Evolutionary conservation across 371 early-diverging fungal species (phyloP).

Genomic region (Mortierella sp.): DNA sequence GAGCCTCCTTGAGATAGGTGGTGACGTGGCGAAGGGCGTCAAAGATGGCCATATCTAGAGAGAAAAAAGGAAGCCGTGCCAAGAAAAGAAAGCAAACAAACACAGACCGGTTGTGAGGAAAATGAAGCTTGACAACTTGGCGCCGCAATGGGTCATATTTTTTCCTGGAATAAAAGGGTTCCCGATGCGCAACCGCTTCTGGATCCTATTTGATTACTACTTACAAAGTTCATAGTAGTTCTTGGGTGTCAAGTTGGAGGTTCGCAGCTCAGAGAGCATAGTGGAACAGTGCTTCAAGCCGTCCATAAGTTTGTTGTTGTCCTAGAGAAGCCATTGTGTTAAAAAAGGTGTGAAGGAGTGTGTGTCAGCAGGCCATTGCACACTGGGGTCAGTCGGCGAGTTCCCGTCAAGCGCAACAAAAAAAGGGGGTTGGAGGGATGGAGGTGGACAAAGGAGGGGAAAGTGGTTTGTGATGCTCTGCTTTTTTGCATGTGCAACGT

Average conservation of each 20-base stretch:
- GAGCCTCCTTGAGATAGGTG: constrained; percentile 89
- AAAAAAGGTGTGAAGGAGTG: neutral
- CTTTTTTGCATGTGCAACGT: constrained; percentile 8
- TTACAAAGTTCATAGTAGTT: constrained; percentile 98
- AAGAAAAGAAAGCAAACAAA: constrained; percentile 5
- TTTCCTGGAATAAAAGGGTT: neutral
- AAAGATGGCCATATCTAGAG: constrained; percentile 94
- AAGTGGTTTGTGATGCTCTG: neutral
- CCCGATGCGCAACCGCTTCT: neutral
- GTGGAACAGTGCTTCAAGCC: constrained; percentile 96
- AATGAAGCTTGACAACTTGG: neutral
- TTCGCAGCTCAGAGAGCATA: constrained; percentile 95
- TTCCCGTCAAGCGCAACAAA: neutral
- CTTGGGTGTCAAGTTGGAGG: constrained; percentile 94
- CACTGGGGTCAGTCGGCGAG: neutral
- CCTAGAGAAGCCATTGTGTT: constrained; percentile 62
- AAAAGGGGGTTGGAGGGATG: constrained; percentile 7
- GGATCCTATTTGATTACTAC: constrained; percentile 15
- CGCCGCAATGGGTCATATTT: neutral
- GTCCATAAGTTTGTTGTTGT: constrained; percentile 93
- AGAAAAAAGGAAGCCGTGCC: neutral
- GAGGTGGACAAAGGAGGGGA: neutral
- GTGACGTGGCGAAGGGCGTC: constrained; percentile 94
- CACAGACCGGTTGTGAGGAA: neutral
- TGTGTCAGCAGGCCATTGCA: constrained; percentile 18